Base-by-base conservation (phyloP, 257 asterid species). In the Linderniella brevidens region DNA sequence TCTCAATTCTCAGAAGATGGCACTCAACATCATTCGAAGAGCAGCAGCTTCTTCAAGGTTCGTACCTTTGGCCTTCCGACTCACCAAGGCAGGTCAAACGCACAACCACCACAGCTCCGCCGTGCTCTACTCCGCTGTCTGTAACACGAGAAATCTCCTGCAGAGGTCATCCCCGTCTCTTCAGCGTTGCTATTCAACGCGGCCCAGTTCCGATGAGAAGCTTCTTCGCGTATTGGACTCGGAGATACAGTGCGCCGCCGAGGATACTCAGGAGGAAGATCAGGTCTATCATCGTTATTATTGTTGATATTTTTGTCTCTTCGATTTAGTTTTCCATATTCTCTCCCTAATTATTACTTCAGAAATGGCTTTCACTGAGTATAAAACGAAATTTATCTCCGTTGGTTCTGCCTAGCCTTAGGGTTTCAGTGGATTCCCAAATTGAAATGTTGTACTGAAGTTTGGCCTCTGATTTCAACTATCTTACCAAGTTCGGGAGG, bases 221-320 rank as follows among this genome's bases (percentile, higher is more conserved):
- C 92, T 86, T 37, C 49, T 71, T 50, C 64, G 68, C 19, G 73
- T 79, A 18, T 56, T 82, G 46, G 59, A 68, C 19, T 48, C 74
- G 11, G 93, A 82, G 75, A 71, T 86, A 52, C 35, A 54, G 52
- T 73, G 70, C 45, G 77, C 84, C 17, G 39, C 84, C 17, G 39
- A n/a, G 19, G 80, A 82, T 42, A 67, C 69, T 19, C 64, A 62
- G 8, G 77, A 55, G 0, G 63, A 9, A 0, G 70, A 58, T 0
- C 64, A 59, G 75, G 73, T 59, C 43, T 13, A 55, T 13, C 11
- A 5, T 36, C 8, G 9, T 2, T 11, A 36, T 19, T 12, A 18
- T 13, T 51, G 5, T 1, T 4, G 11, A 3, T 8, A 3, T 48
- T 19, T 25, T 48, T 5, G 12, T 0, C 49, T 46, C 1, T 38